These are phyloP conservation scores for Primulina huaijiensis DNA, from an alignment of 257 asterid species.

Conservation along the genomic window DNA sequence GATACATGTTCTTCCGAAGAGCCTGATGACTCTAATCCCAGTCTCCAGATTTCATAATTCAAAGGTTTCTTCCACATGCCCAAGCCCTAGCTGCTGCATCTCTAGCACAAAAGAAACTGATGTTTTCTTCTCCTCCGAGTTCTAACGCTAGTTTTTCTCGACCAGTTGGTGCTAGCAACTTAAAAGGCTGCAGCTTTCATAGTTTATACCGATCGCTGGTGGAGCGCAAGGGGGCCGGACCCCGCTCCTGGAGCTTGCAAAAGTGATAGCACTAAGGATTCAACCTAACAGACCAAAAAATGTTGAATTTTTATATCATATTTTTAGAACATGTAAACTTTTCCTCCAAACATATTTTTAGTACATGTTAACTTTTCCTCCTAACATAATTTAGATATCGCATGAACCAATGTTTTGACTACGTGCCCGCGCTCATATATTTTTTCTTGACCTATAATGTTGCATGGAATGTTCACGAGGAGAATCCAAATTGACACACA, in stretches of 20 bases:
- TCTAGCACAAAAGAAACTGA: conserved; percentile 30
- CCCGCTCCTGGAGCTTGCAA: background rate
- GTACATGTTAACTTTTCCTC: background rate
- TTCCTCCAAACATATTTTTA: background rate
- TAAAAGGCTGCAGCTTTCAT: conserved; percentile 62
- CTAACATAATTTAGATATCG: background rate
- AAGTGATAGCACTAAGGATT: background rate
- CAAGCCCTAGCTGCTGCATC: conserved; percentile 71
- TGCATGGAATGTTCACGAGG: background rate
- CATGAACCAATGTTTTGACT: background rate
- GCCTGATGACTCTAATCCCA: conserved; percentile 10
- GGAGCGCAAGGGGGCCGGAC: conserved; percentile 36
- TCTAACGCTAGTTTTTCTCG: conserved; percentile 28
- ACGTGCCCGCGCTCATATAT: background rate
- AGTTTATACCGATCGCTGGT: conserved; percentile 58
- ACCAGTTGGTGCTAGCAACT: conserved; percentile 35
- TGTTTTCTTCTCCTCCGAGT: conserved; percentile 12
- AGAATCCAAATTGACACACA: background rate
- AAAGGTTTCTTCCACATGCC: conserved; percentile 77
- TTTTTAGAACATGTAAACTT: background rate
- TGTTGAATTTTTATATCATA: background rate
- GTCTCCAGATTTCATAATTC: conserved; percentile 57
- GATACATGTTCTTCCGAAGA: conserved; percentile 19
- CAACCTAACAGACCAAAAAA: background rate
- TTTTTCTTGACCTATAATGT: background rate